Conservation (phyloP, 2,329 filamentous ascomycete species). For the Chalaropsis ovoidea region DNA sequence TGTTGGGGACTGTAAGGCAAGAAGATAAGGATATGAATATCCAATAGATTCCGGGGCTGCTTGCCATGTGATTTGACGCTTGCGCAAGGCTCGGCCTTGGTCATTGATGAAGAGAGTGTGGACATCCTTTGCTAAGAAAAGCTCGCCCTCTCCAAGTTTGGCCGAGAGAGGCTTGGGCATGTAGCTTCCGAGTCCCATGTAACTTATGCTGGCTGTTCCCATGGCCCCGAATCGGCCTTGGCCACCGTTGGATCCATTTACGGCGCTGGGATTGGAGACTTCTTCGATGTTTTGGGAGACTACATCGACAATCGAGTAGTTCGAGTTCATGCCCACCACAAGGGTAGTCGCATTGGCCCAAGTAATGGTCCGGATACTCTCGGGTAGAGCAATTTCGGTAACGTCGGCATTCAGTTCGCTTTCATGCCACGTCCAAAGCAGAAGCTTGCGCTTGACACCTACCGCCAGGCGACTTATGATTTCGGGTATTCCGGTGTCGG, state of each 20-base stretch:
- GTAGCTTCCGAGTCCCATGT: slow-evolving; percentile 88
- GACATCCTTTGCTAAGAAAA: slow-evolving; percentile 93
- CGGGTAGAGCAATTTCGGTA: slow-evolving; percentile 66
- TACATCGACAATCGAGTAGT: slow-evolving; percentile 82
- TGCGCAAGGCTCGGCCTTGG: slow-evolving; percentile 69
- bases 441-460: slow-evolving; percentile 77
- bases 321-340: slow-evolving; percentile 81
- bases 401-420: slow-evolving; percentile 71
- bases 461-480: slow-evolving; percentile 89
- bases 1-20: slow-evolving; percentile 71
- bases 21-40: slow-evolving; percentile 92
- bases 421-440: slow-evolving; percentile 94
- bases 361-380: slow-evolving; percentile 76
- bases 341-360: slow-evolving; percentile 84
- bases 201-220: slow-evolving; percentile 81
- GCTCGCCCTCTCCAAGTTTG: slow-evolving; percentile 68
- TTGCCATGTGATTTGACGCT: slow-evolving; percentile 85
- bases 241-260: slow-evolving; percentile 51
- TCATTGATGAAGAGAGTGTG: slow-evolving; percentile 87
- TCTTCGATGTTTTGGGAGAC: slow-evolving; percentile 63
- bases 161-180: slow-evolving; percentile 84
- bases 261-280: slow-evolving; percentile 64
- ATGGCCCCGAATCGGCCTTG: slow-evolving; percentile 74
- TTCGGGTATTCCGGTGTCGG: slow-evolving; percentile 74
- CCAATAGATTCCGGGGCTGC: slow-evolving; percentile 80